Evolutionary conservation across 2,329 filamentous ascomycete species (phyloP), one percentile per base, ranked within the genome.

Genomic region (Clonostachys chloroleuca): DNA sequence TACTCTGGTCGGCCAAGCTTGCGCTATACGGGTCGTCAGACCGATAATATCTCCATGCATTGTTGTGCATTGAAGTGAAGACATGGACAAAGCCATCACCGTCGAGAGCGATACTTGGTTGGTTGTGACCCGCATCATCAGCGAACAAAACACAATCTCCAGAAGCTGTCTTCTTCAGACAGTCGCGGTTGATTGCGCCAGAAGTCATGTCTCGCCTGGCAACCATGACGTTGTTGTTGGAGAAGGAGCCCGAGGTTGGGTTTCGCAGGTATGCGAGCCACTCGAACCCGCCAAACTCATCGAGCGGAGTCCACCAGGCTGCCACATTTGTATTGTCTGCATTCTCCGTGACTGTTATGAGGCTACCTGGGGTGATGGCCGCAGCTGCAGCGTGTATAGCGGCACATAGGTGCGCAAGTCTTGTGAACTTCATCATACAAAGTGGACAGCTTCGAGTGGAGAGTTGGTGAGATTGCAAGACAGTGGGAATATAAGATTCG

Each of bases 1-100:
- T 44, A 40, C 54, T 57, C 7, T 20, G 44, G 17, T 56, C 49
- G 30, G 56, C 47, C 7, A 59, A 44, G 9, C 48, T 57, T 33
- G 52, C 48, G 37, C 53, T 57, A 20, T 56, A 55, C 3, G 57
- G 46, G 8, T 51, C 46, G 4, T 42, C 33, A 1, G 57, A 59
- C 12, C 57, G 52, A 36, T 53, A 59, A 46, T 59, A 59, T 33
- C 52, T 54, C 57, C 57, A 59, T 1, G 43, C 42, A 18, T 58
- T 54, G 6, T 59, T 58, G 47, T 59, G 57, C 57, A 59, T 59
- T 50, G 57, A 58, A 3, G 57, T 59, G 34, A 59, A 59, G 20
- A 59, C 52, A 36, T 59, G 57, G 3, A 58, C 57, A 14, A 51
- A 57, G 5, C 57, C 57, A n/a, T 59, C 48, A 3, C 56, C 54